Evolutionary conservation across 2,329 filamentous ascomycete genomes (phyloP).

Genomic region (Macrophomina pseudophaseolina): DNA sequence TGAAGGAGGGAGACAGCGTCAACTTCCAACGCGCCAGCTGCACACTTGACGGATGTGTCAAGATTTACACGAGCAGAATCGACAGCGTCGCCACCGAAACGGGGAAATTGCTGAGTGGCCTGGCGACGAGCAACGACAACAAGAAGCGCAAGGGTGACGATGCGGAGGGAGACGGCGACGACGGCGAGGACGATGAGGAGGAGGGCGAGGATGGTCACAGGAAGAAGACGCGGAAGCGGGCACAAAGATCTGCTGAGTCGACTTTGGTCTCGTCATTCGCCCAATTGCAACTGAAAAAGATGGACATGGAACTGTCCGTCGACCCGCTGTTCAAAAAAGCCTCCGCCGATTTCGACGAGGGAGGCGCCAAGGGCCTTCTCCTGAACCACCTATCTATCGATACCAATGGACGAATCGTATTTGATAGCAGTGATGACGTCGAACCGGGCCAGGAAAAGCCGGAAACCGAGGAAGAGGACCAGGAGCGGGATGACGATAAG

Average conservation of each 20-base stretch:
- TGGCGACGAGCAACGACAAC: conserved; percentile 81
- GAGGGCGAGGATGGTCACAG: conserved; percentile 60
- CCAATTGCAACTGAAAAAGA: conserved; percentile 91
- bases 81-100: conserved; percentile 98
- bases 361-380: conserved; percentile 91
- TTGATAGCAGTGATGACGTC: conserved; percentile 93
- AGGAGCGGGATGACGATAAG: conserved; percentile 52
- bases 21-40: conserved; percentile 99
- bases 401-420: conserved; percentile 87
- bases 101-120: conserved; percentile 87
- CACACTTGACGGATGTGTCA: conserved; percentile 96
- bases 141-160: conserved; percentile 46
- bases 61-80: conserved; percentile 98
- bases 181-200: conserved; percentile 69
- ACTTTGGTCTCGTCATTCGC: conserved; percentile 89
- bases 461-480: conserved; percentile 45
- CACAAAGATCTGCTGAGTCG: conserved; percentile 84
- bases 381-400: conserved; percentile 98
- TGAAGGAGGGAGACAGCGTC: conserved; percentile 95
- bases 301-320: conserved; percentile 94
- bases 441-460: conserved; percentile 50
- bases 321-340: conserved; percentile 99
- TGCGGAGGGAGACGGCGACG: conserved; percentile 41
- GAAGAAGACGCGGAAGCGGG: conserved; percentile 76
- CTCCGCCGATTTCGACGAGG: conserved; percentile 97